Base-by-base conservation (phyloP, 306 rosid species). In the Quercus agrifolia region DNA sequence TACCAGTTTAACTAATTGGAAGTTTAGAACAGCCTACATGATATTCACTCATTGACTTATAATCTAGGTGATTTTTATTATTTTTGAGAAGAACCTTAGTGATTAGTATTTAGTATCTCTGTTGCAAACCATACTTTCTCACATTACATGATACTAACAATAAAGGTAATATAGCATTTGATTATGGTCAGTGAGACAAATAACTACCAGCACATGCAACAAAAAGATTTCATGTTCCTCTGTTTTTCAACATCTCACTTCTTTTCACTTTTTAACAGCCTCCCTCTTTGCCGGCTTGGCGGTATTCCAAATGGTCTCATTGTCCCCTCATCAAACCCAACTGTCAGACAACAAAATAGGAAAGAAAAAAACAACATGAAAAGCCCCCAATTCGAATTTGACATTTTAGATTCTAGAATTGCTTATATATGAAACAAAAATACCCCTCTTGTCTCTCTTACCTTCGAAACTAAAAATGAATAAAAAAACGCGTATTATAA, bases 381-480 rank as follows among this genome's bases (percentile, higher is more conserved):
- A 72, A 73, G 28, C 23, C 56, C 46, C 12, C 38, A 57, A 17
- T 20, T 28, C 19, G 23, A 28, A 5, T 13, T 56, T 44, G 52
- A 30, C 56, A 19, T 77, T 56, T 35, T 61, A 70, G 31, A 13
- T 85, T 81, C 85, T 81, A 78, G 88, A 80, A 85, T 59, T 52
- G 66, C 73, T 56, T 56, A 6, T 28, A 4, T 9, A 78, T 31
- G 28, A 10, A 41, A 19, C 27, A 73, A 73, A 55, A 28, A 73
- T 52, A 8, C 7, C 51, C 20, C 6, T 52, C 78, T 74, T 13
- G 38, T 70, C 73, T 62, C 52, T 18, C 52, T 21, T 27, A 30
- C 54, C 28, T 18, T 77, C 25, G 12, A 30, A 56, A 70, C 14
- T 19, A 62, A 17, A 25, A 28, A 74, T 57, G 62, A 69, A 68